phyloP scores from a whole-genome alignment of 176 grass and related monocot species.

The Luzula sylvatica region DNA sequence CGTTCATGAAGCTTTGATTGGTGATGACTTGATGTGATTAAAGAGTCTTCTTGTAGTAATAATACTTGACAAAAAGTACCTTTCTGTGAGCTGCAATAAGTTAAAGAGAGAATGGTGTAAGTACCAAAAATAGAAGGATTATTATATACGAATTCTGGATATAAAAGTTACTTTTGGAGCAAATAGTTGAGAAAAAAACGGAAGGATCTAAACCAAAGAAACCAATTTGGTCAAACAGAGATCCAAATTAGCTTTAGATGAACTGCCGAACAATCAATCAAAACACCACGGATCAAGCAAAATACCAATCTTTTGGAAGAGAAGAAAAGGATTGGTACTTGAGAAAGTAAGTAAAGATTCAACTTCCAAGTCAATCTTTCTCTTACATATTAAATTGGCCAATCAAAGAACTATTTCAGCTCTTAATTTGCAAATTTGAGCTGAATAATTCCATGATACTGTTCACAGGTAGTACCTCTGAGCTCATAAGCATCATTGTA shows the following conservation, averaged over 20 bases:
- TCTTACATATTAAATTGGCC: too few species aligned
- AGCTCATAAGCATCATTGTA: too few species aligned
- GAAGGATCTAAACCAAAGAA: not conserved
- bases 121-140: slow-evolving; percentile 15
- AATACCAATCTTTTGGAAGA: not conserved
- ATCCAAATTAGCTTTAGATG: not conserved
- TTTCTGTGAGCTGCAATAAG: not conserved
- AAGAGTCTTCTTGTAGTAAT: not conserved
- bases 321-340: not conserved
- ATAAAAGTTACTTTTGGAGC: not conserved
- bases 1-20: not conserved
- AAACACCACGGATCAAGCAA: slow-evolving; percentile 7
- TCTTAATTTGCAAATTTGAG: too few species aligned
- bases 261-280: slow-evolving; percentile 5
- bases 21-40: not conserved
- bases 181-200: slow-evolving; percentile 1
- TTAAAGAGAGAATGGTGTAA: not conserved
- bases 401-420: too few species aligned
- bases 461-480: too few species aligned
- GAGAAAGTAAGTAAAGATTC: too few species aligned
- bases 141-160: not conserved
- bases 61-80: not conserved
- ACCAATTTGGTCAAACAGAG: not conserved
- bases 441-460: too few species aligned
- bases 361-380: too few species aligned